phyloP scores from a whole-genome alignment of 257 asterid genomes.

The Plantago elongata region DNA sequence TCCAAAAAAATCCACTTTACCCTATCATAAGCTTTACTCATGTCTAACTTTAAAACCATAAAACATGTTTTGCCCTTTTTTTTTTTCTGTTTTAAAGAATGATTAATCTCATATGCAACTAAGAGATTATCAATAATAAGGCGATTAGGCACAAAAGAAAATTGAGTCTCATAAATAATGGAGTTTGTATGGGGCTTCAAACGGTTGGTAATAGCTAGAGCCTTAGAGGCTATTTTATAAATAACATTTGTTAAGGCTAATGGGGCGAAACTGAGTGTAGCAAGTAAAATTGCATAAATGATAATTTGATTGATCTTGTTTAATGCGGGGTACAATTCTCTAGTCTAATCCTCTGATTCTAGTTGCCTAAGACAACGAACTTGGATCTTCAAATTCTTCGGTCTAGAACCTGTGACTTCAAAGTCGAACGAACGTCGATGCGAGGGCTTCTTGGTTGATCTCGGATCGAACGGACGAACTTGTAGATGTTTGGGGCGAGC shows the following conservation, averaged over 20 bases:
- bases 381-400: no score
- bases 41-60: neutral
- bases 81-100: neutral
- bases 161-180: neutral
- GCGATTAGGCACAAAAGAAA: neutral
- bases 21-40: neutral
- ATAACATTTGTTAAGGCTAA: neutral
- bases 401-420: no score
- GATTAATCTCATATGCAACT: neutral
- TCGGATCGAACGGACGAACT: no score
- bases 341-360: no score
- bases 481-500: no score
- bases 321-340: no score
- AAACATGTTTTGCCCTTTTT: no score
- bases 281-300: no score
- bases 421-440: no score
- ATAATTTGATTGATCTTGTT: no score
- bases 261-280: neutral
- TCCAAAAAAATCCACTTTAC: neutral
- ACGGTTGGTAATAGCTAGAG: neutral
- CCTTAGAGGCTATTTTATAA: neutral
- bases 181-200: neutral
- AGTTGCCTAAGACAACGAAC: no score
- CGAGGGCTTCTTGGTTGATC: no score
- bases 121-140: neutral